phyloP scores from a whole-genome alignment of 768 basidiomycete genomes.

The Tephrocybe sp. region DNA sequence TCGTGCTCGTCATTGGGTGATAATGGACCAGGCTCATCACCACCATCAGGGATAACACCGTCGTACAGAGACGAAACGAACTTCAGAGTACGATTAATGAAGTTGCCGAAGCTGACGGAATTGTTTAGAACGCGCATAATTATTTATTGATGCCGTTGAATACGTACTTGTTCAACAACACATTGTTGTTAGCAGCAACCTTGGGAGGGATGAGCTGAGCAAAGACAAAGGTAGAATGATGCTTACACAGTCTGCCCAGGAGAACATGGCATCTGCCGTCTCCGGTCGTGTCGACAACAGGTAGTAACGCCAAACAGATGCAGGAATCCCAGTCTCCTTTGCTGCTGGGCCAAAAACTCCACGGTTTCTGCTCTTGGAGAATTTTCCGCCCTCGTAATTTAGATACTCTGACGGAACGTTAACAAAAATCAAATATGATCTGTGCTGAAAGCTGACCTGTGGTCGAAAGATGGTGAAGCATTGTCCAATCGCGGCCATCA shows the following conservation, averaged over 20 bases:
- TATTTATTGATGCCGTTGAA: neutral
- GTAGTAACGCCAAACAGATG: conserved; percentile 97
- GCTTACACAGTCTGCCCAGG: conserved; percentile 91
- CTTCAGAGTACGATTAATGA: conserved; percentile 92
- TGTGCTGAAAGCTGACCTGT: conserved; percentile 60
- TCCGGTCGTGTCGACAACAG: conserved; percentile 91
- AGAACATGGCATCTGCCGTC: conserved; percentile 92
- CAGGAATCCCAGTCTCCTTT: conserved; percentile 87
- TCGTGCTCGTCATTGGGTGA: conserved; percentile 66
- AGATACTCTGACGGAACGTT: conserved; percentile 61
- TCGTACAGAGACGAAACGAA: conserved; percentile 87
- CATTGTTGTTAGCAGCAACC: conserved; percentile 91
- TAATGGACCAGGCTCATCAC: conserved; percentile 65
- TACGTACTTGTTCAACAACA: conserved; percentile 86
- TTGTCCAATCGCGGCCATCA: conserved; percentile 92
- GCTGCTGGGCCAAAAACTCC: conserved; percentile 97
- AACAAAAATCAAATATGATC: neutral
- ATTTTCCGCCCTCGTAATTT: conserved; percentile 98
- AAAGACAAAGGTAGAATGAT: neutral
- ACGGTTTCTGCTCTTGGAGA: conserved; percentile 95
- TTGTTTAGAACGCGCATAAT: neutral
- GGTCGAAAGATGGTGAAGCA: conserved; percentile 88
- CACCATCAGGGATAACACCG: conserved; percentile 75
- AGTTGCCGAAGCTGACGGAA: conserved; percentile 82
- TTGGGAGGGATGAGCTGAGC: conserved; percentile 23